These are phyloP conservation scores for Coemansia sp. DNA, from an alignment of 192 early-diverging fungal genomes.

Conservation along the genomic window DNA sequence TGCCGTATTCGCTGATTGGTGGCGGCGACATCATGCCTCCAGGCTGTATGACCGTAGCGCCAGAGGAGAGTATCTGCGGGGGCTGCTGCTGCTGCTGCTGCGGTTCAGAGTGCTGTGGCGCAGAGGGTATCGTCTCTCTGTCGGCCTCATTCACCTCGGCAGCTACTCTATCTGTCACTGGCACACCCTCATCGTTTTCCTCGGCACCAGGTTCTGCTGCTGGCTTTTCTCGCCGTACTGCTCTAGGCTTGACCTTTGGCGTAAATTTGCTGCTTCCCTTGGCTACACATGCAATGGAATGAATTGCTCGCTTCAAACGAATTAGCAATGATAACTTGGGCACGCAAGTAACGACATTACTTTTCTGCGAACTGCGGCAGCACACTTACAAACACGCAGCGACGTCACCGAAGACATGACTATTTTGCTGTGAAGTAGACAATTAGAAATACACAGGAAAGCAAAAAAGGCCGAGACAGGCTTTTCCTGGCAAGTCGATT, in stretches of 20 bases:
- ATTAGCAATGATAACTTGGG: background rate
- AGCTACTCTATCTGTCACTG: background rate
- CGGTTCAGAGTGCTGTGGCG: background rate
- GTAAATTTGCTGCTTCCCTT: slow-evolving; percentile 44
- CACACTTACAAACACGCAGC: slow-evolving; percentile 37
- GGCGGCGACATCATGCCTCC: slow-evolving; percentile 2
- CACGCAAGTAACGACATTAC: no score
- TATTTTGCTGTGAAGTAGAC: background rate
- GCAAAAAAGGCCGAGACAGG: background rate
- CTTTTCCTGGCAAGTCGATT: background rate
- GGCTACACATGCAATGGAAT: slow-evolving; percentile 12
- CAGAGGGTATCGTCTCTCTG: background rate
- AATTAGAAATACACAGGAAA: background rate
- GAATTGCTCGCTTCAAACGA: background rate
- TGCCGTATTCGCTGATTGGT: background rate
- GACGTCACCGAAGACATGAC: slow-evolving; percentile 36
- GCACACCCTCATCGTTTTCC: background rate
- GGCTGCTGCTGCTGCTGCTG: slow-evolving; percentile 11
- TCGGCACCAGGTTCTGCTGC: background rate
- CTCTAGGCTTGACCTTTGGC: slow-evolving; percentile 43
- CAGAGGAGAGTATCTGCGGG: background rate
- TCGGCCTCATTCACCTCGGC: background rate
- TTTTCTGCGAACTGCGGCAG: background rate
- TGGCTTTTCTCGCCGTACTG: slow-evolving; percentile 9
- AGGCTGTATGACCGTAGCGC: background rate